Evolutionary conservation across 2,329 filamentous ascomycete genomes (phyloP), one percentile per base, ranked within the genome.

Genomic region (Pyrenophora tritici-repentis): DNA sequence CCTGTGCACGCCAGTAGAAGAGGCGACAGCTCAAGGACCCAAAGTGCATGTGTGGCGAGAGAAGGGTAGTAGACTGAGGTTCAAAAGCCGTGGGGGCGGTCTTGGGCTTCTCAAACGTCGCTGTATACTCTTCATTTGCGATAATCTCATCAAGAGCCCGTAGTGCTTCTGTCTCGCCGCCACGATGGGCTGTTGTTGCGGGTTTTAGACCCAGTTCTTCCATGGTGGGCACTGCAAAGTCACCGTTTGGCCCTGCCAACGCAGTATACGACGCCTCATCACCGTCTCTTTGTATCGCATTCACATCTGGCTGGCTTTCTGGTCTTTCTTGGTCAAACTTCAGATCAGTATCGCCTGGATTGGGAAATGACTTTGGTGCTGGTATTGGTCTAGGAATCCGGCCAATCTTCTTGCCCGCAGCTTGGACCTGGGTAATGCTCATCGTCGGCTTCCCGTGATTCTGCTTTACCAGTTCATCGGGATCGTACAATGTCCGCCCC

Each of bases 41-140:
- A 55, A 92, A 91, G 68, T 92, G 89, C 47, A 90, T 72, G 66
- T 89, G 84, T 0, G 88, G 87, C 0, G 86, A 90, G 6, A 91
- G 79, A 1, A 91, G 77, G 0, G 87, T 91, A 0, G 89, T 91
- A 0, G 86, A 82, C 65, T 87, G 86, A 0, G 88, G 88, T 32
- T 84, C 81, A 60, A 91, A 90, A 2, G 83, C 86, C 2, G 89
- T 87, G 0, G 89, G 89, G 31, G 85, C 89, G 0, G 88, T 90
- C 50, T 86, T 85, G 1, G 89, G 88, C 68, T 92, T 92, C 65
- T 86, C 82, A 63, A 92, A 92, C 0, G 84, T 90, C 1, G 86
- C 87, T 0, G 85, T 85, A 67, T 90, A 91, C 45, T 83, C 78
- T 51, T 83, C 79, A 55, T 91, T 76, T 2, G 78, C 74, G 51